Evolutionary conservation across 2,329 filamentous ascomycete genomes (phyloP).

Genomic region (Aspergillus calidoustus): DNA sequence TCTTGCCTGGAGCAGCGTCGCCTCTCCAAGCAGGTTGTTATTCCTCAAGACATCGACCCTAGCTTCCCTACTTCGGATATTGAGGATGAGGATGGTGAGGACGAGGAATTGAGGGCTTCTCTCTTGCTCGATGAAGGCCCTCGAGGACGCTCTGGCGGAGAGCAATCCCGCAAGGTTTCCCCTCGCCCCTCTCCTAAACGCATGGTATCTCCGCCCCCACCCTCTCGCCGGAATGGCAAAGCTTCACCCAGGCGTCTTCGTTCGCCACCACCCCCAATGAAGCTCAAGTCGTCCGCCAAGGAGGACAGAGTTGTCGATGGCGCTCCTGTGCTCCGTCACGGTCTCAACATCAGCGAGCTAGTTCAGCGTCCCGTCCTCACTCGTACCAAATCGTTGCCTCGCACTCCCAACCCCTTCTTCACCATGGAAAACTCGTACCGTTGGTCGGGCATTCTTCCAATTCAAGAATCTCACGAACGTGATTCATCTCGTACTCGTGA

Average conservation of each 20-base stretch:
- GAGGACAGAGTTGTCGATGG: slow-evolving; percentile 45
- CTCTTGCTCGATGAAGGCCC: slow-evolving; percentile 55
- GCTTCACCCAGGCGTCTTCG: slow-evolving; percentile 69
- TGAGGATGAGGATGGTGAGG: slow-evolving; percentile 80
- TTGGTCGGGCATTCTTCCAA: slow-evolving; percentile 38
- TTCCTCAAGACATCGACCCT: slow-evolving; percentile 97
- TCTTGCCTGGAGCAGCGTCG: slow-evolving; percentile 81
- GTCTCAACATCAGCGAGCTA: slow-evolving; percentile 58
- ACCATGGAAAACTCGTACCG: slow-evolving; percentile 38
- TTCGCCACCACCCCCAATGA: slow-evolving; percentile 70
- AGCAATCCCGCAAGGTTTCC: slow-evolving; percentile 55
- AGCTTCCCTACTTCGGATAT: slow-evolving; percentile 95
- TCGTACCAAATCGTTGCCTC: slow-evolving; percentile 84
- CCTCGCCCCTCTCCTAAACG: slow-evolving; percentile 65
- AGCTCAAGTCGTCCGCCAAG: slow-evolving; percentile 53
- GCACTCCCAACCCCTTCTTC: slow-evolving; percentile 73
- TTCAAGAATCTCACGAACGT: slow-evolving; percentile 42
- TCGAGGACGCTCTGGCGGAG: slow-evolving; percentile 51
- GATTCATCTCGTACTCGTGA: slow-evolving; percentile 49
- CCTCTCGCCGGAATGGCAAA: slow-evolving; percentile 55
- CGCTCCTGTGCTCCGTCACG: slow-evolving; percentile 50
- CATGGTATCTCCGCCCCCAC: slow-evolving; percentile 58
- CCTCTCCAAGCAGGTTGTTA: slow-evolving; percentile 76
- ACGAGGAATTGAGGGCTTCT: slow-evolving; percentile 59
- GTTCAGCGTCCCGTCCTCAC: slow-evolving; percentile 69